Conservation (phyloP, 2,329 filamentous ascomycete genomes). For the Aureobasidium leucospermi region DNA sequence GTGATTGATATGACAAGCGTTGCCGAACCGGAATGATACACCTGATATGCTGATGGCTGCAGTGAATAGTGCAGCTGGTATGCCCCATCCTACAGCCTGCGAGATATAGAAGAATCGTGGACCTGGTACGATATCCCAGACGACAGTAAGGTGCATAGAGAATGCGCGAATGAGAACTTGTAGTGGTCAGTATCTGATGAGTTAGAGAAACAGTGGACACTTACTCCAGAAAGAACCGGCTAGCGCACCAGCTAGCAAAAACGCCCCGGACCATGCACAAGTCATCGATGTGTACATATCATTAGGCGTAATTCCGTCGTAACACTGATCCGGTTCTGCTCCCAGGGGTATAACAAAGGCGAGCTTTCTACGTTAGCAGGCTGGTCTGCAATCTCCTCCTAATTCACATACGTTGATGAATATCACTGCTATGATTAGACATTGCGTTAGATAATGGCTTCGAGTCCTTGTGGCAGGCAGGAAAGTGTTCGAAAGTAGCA, state of each 20-base stretch:
- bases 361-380: slow-evolving; percentile 57
- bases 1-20: slow-evolving; percentile 92
- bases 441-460: slow-evolving; percentile 88
- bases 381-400: slow-evolving; percentile 33
- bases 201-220: slow-evolving; percentile 18
- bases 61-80: slow-evolving; percentile 68
- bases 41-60: slow-evolving; percentile 78
- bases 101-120: slow-evolving; percentile 82
- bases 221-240: slow-evolving; percentile 73
- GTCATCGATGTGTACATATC: slow-evolving; percentile 76
- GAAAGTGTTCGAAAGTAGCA: slow-evolving; percentile 70
- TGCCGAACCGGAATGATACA: slow-evolving; percentile 88
- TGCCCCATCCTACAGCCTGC: slow-evolving; percentile 72
- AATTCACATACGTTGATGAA: slow-evolving; percentile 75
- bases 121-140: slow-evolving; percentile 90
- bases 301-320: slow-evolving; percentile 84
- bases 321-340: slow-evolving; percentile 71
- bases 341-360: slow-evolving; percentile 86
- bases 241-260: slow-evolving; percentile 81
- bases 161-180: slow-evolving; percentile 74
- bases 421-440: slow-evolving; percentile 66
- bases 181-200: neutral
- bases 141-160: slow-evolving; percentile 93
- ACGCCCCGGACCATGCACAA: slow-evolving; percentile 81
- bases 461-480: slow-evolving; percentile 84